Evolutionary conservation across 2,329 filamentous ascomycete genomes (phyloP), one percentile per base, ranked within the genome.

Genomic region (Ceratocystis alfenasii): DNA sequence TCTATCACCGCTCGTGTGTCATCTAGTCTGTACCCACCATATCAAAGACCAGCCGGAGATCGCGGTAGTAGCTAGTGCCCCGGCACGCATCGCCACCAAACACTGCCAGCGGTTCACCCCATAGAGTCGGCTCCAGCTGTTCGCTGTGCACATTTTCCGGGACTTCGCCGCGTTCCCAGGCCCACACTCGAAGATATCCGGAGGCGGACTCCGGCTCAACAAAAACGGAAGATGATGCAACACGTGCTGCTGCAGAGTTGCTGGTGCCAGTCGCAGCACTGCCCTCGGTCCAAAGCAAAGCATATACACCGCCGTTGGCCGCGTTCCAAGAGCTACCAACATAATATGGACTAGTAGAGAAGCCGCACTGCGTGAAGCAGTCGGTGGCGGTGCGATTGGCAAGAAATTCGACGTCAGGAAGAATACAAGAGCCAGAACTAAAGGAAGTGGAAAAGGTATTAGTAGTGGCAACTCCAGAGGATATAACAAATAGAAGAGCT

Each of bases 41-140:
- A 71, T 90, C 85, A 70, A 91, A 81, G 50, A 89, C 85, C 66
- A 95, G 82, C 69, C 83, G 84, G 79, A 92, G 82, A 63, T 87
- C 78, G 64, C 78, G 80, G 75, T 93, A 92, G 70, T 83, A 81
- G 0, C 75, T 74, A 67, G 85, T 78, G 67, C 90, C 84, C 33
- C 90, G 79, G 72, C 90, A 95, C 30, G 72, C 72, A 15, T 73
- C 71, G 1, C 79, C 81, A 0, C 88, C 88, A 20, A 93, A 95
- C 5, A 82, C 75, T 0, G 87, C 89, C 6, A 83, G 75, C 0
- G 90, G 89, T 1, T 77, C 76, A 0, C 86, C 87, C 90, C 90
- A 95, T 17, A 72, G 74, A 0, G 75, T 73, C 0, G 89, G 88
- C 50, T 87, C 76, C 0, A 89, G 90, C 5, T 70, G 76, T 65